Conservation (phyloP, 768 basidiomycete species). For the Daedalea quercina region DNA sequence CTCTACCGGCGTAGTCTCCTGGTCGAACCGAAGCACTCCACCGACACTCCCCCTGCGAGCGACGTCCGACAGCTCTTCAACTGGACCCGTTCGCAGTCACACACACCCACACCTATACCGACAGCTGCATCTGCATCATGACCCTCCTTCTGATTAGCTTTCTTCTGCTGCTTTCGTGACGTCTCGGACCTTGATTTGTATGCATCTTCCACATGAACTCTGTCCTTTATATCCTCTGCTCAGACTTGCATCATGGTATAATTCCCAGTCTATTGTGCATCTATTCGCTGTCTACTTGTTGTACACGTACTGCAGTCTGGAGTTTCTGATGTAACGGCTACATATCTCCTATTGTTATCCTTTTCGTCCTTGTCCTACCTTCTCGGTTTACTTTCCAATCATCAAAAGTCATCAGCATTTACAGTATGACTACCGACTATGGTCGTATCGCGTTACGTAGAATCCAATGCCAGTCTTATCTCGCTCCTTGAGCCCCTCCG, state of each 20-base stretch:
- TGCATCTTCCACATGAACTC: not conserved
- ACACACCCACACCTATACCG: conserved; percentile 30
- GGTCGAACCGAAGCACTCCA: conserved; percentile 77
- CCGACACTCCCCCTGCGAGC: conserved; percentile 53
- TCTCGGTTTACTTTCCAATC: not conserved
- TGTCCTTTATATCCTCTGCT: conserved; percentile 2
- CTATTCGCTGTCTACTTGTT: conserved; percentile 9
- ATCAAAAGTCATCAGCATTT: not conserved
- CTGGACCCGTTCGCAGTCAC: conserved; percentile 61
- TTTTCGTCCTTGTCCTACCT: too few relatives aligned
- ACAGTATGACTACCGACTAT: not conserved
- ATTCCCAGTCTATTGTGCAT: not conserved
- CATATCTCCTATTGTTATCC: conserved; percentile 7
- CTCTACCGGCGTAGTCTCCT: conserved; percentile 75
- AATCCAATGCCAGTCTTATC: conserved; percentile 37
- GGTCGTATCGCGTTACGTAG: conserved; percentile 29
- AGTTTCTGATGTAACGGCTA: conserved; percentile 1
- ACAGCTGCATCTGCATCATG: conserved; percentile 31
- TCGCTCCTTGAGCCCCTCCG: conserved; percentile 29
- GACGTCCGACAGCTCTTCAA: conserved; percentile 78
- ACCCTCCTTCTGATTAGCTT: conserved; percentile 3
- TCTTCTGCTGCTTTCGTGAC: not conserved
- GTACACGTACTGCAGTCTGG: conserved; percentile 4
- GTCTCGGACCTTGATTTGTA: conserved; percentile 7
- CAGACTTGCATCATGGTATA: not conserved